Evolutionary conservation across 768 basidiomycete genomes (phyloP).

Genomic region (Amanita phalloides): DNA sequence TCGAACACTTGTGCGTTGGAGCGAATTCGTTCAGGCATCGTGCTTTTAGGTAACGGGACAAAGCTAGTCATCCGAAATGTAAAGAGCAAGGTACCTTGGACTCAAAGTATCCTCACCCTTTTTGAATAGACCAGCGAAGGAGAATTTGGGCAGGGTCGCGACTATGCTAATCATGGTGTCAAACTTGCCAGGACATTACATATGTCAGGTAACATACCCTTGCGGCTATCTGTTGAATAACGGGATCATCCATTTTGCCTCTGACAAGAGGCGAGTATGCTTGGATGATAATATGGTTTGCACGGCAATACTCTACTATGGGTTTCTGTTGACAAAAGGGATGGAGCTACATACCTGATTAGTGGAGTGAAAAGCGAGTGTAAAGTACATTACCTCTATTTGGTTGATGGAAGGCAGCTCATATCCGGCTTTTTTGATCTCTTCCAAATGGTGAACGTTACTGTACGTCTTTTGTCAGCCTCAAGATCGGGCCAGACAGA

Average conservation of each 20-base stretch:
- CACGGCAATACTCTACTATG: conserved; percentile 65
- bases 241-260: conserved; percentile 43
- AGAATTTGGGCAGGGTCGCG: conserved; percentile 72
- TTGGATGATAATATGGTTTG: conserved; percentile 50
- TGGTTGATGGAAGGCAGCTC: conserved; percentile 71
- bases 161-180: conserved; percentile 27
- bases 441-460: conserved; percentile 61
- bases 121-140: conserved; percentile 85
- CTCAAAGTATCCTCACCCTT: conserved; percentile 36
- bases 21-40: conserved; percentile 54
- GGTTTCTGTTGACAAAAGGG: conserved; percentile 74
- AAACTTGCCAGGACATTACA: neutral
- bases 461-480: conserved; percentile 22
- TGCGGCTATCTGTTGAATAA: conserved; percentile 40
- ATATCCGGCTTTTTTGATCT: conserved; percentile 52
- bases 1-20: conserved; percentile 70
- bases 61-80: conserved; percentile 33
- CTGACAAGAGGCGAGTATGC: conserved; percentile 74
- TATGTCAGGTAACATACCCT: conserved; percentile 34
- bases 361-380: neutral
- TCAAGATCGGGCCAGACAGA: neutral
- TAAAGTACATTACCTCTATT: conserved; percentile 43
- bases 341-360: conserved; percentile 42
- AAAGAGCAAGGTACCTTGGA: neutral
- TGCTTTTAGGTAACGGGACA: conserved; percentile 77